These are phyloP conservation scores for Colletotrichum noveboracense DNA, from an alignment of 2,329 filamentous ascomycete species.

Conservation along the genomic window DNA sequence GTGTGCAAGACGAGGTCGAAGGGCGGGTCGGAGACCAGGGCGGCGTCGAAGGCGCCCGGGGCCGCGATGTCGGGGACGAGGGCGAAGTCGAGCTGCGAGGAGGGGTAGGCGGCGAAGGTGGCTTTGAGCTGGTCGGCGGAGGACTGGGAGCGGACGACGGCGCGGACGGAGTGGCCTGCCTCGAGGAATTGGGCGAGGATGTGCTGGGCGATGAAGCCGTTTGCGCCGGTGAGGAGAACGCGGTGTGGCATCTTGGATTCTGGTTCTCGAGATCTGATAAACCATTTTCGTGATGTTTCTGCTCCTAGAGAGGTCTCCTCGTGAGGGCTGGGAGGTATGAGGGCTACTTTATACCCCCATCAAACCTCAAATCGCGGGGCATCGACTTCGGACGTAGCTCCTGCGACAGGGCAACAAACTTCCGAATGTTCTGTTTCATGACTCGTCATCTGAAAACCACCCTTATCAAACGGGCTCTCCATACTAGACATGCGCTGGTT, in stretches of 20 bases:
- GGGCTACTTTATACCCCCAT: neutral
- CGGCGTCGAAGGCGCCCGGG: conserved; percentile 37
- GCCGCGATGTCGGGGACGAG: conserved; percentile 39
- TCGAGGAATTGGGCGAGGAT: conserved; percentile 39
- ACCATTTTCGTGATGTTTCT: neutral
- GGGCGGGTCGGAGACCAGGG: conserved; percentile 45
- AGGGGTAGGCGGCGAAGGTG: neutral
- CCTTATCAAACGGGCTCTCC: neutral
- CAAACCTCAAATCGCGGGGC: neutral
- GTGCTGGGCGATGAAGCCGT: conserved; percentile 47
- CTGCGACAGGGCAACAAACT: neutral
- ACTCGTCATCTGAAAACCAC: neutral
- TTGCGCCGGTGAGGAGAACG: conserved; percentile 41
- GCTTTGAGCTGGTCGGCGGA: neutral
- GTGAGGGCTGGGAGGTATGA: neutral
- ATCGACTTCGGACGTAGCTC: neutral
- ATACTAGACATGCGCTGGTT: neutral
- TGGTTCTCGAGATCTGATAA: neutral
- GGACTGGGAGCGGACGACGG: conserved; percentile 36
- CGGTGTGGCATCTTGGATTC: neutral
- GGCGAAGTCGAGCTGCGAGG: conserved; percentile 26
- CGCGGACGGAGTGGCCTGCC: conserved; percentile 41
- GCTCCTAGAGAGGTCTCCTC: accelerated
- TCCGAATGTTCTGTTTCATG: neutral
- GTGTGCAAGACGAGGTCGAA: conserved; percentile 80